Percentiles rank a stretch among this genome's conserved stretches.
Conservation (phyloP, 495 filamentous ascomycete genomes). For the Jackrogersella minutella region DNA sequence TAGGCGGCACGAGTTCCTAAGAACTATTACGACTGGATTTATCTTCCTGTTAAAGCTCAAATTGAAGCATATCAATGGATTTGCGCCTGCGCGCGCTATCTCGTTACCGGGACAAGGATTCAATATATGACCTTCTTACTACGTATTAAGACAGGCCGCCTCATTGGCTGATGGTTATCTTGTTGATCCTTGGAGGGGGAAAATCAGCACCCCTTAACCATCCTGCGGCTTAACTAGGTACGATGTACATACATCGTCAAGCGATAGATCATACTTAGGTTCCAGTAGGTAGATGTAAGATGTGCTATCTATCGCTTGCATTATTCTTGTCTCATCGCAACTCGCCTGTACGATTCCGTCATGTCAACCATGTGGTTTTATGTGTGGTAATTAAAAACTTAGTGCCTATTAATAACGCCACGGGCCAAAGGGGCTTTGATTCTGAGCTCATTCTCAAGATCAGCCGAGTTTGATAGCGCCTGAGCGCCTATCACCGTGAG, state of each 20-base stretch:
- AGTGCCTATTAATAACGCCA: not conserved
- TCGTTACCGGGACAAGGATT: conserved; percentile 22
- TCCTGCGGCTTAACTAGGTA: conserved; percentile 34
- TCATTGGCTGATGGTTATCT: conserved; percentile 36
- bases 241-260: not conserved
- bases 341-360: conserved; percentile 21
- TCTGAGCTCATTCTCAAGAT: conserved; percentile 1
- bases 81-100: no score
- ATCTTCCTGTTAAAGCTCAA: not conserved
- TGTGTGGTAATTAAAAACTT: conserved; percentile 13
- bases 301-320: conserved; percentile 31
- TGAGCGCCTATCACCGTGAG: no score
- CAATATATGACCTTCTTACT: conserved; percentile 28
- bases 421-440: conserved; percentile 15
- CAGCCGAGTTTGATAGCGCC: not conserved
- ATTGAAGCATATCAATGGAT: no score
- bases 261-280: no score
- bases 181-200: conserved; percentile 32
- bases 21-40: not conserved
- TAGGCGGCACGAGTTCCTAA: conserved; percentile 6
- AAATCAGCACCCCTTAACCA: conserved; percentile 20
- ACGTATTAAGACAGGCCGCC: conserved; percentile 12
- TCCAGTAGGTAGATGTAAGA: no score
- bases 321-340: conserved; percentile 24
- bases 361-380: conserved; percentile 35